Evolutionary conservation across 768 basidiomycete species (phyloP).

Genomic region (Rhizopogon roseolus): DNA sequence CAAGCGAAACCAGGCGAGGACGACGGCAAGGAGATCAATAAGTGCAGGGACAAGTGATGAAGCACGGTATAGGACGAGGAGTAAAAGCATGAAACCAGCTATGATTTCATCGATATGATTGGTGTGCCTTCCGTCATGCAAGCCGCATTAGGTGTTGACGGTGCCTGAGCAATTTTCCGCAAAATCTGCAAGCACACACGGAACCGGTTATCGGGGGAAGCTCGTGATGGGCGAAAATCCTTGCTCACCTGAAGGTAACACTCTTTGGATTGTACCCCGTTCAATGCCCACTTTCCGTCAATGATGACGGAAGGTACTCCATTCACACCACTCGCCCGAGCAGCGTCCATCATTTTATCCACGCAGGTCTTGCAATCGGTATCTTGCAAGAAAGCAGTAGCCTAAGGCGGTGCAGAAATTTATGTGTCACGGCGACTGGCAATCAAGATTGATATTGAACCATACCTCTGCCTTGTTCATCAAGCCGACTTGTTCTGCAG

Average conservation of each 20-base stretch:
- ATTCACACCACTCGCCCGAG: constrained; percentile 38
- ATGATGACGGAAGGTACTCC: constrained; percentile 52
- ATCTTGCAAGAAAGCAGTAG: constrained; percentile 35
- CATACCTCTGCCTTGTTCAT: constrained; percentile 34
- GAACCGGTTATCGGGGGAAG: neutral
- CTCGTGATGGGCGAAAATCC: neutral
- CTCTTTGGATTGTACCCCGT: constrained; percentile 39
- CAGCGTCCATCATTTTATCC: constrained; percentile 33
- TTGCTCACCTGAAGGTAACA: constrained; percentile 33
- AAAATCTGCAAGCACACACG: constrained; percentile 18
- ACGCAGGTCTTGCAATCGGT: constrained; percentile 37
- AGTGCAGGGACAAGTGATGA: neutral
- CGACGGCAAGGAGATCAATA: neutral
- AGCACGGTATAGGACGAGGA: neutral
- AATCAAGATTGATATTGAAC: neutral
- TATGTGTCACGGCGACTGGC: neutral
- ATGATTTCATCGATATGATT: neutral
- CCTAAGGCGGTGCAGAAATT: constrained; percentile 18
- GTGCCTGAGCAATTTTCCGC: constrained; percentile 24
- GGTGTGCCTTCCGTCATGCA: neutral
- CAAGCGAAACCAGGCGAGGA: neutral
- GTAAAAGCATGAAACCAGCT: neutral
- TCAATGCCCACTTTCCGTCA: constrained; percentile 39
- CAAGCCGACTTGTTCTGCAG: constrained; percentile 35
- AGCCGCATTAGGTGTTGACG: neutral